These are phyloP conservation scores for Vinca minor DNA, from an alignment of 257 asterid genomes.

Conservation along the genomic window DNA sequence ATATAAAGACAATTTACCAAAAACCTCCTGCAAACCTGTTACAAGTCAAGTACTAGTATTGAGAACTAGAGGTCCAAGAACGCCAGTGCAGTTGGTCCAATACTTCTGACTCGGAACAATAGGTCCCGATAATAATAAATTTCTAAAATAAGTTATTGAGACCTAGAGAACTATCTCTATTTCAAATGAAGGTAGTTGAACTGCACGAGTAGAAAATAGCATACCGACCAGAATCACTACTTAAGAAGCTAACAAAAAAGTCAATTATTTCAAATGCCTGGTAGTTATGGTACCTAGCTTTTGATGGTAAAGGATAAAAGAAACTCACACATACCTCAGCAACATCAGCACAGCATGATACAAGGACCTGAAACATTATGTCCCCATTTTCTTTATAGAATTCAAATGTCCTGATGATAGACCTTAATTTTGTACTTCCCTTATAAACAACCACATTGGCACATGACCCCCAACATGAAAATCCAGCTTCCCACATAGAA, in stretches of 20 bases:
- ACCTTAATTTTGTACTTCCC: constrained; percentile 21
- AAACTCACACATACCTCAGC: constrained; percentile 20
- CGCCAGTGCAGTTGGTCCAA: too few species aligned
- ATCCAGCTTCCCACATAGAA: constrained; percentile 32
- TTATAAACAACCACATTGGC: constrained; percentile 20
- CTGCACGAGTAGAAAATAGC: background rate
- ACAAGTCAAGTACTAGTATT: background rate
- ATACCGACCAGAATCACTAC: background rate
- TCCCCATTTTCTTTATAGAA: constrained; percentile 21
- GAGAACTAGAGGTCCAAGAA: background rate
- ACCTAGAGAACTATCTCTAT: background rate
- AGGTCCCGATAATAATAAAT: too few species aligned
- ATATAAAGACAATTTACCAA: background rate
- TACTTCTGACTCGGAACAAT: too few species aligned
- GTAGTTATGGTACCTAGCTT: background rate
- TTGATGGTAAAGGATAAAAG: constrained; percentile 3
- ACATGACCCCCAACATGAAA: constrained; percentile 14
- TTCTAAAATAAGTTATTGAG: too few species aligned
- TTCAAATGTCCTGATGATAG: constrained; percentile 19
- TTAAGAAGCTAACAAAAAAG: background rate
- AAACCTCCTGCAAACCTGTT: background rate
- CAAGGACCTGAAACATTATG: constrained; percentile 31
- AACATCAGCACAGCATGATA: constrained; percentile 17
- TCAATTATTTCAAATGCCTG: background rate
- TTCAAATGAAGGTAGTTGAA: background rate